Percentiles rank a stretch among this genome's conserved stretches.
phyloP scores from a whole-genome alignment of 2,329 filamentous ascomycete genomes.

The Pseudodiploospora longispora region DNA sequence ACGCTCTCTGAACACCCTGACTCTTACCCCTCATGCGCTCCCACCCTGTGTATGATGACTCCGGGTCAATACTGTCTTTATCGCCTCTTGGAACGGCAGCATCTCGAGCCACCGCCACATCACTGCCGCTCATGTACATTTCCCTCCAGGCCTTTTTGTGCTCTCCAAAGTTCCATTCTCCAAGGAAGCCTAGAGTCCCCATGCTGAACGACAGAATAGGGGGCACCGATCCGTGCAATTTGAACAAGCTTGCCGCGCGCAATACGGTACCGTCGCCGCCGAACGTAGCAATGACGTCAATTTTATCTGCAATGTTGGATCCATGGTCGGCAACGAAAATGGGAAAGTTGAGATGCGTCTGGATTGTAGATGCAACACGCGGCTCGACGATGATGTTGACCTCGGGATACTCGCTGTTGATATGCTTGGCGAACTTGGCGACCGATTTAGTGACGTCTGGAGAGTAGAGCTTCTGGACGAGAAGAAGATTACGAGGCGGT shows the following conservation, averaged over 20 bases:
- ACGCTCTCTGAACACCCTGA: slow-evolving; percentile 65
- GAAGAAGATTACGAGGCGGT: slow-evolving; percentile 48
- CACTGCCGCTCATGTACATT: slow-evolving; percentile 72
- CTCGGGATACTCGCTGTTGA: slow-evolving; percentile 70
- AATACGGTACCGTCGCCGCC: slow-evolving; percentile 61
- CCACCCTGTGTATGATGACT: slow-evolving; percentile 44
- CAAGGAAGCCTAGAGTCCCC: slow-evolving; percentile 89
- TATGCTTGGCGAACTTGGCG: slow-evolving; percentile 57
- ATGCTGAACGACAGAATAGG: slow-evolving; percentile 94
- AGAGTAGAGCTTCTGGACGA: slow-evolving; percentile 52
- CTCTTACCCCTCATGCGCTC: slow-evolving; percentile 69
- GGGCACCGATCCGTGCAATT: slow-evolving; percentile 70
- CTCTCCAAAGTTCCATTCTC: slow-evolving; percentile 92
- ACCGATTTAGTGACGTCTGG: slow-evolving; percentile 45
- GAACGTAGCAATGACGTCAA: slow-evolving; percentile 82
- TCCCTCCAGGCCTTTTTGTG: slow-evolving; percentile 89
- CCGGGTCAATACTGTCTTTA: slow-evolving; percentile 15
- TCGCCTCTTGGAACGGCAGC: slow-evolving; percentile 26
- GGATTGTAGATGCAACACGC: slow-evolving; percentile 62
- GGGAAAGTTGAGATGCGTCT: slow-evolving; percentile 63
- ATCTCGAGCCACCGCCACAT: slow-evolving; percentile 39
- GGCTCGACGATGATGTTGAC: slow-evolving; percentile 79
- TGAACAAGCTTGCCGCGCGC: slow-evolving; percentile 49
- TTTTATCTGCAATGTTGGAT: slow-evolving; percentile 61
- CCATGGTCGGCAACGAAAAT: slow-evolving; percentile 53